These are phyloP conservation scores for Pythium grandisporangium DNA, from an alignment of 352 stramenopile genomes.

Conservation along the genomic window DNA sequence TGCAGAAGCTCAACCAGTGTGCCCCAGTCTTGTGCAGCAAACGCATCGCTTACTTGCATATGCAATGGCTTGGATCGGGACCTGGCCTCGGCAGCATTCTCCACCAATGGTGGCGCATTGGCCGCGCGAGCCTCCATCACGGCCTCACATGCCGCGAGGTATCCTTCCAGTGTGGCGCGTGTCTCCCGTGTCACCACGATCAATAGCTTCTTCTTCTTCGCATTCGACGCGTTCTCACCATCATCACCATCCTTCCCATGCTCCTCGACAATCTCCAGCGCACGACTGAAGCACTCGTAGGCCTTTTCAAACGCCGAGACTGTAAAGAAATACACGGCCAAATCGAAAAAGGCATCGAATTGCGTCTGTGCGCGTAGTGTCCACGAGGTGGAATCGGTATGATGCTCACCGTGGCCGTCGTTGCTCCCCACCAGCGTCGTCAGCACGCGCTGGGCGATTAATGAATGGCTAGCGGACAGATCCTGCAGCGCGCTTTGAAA, in stretches of 20 bases:
- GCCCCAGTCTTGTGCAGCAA: constrained; percentile 39
- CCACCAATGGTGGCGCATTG: too few species aligned
- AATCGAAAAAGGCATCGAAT: constrained; percentile 55
- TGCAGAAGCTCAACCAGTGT: constrained; percentile 33
- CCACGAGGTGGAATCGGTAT: constrained; percentile 29
- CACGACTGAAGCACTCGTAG: constrained; percentile 64
- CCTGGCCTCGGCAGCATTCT: constrained; percentile 1
- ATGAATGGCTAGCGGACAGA: constrained; percentile 39
- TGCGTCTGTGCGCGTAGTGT: constrained; percentile 29
- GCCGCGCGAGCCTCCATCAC: constrained; percentile 38
- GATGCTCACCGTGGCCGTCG: too few species aligned
- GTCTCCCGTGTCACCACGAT: too few species aligned
- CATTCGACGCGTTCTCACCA: not conserved
- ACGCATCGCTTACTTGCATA: constrained; percentile 32
- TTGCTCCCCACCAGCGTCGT: constrained; percentile 26
- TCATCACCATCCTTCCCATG: constrained; percentile 8
- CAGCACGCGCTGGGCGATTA: constrained; percentile 60
- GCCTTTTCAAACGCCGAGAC: constrained; percentile 68
- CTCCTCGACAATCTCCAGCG: constrained; percentile 42
- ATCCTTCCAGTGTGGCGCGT: constrained; percentile 47
- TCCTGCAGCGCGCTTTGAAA: constrained; percentile 66
- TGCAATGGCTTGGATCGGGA: constrained; percentile 22
- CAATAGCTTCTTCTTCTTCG: constrained; percentile 1
- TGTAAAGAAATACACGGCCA: constrained; percentile 70
- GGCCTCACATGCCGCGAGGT: constrained; percentile 57